Conservation (phyloP, 2,329 filamentous ascomycete species). For the Talaromyces sp. region DNA sequence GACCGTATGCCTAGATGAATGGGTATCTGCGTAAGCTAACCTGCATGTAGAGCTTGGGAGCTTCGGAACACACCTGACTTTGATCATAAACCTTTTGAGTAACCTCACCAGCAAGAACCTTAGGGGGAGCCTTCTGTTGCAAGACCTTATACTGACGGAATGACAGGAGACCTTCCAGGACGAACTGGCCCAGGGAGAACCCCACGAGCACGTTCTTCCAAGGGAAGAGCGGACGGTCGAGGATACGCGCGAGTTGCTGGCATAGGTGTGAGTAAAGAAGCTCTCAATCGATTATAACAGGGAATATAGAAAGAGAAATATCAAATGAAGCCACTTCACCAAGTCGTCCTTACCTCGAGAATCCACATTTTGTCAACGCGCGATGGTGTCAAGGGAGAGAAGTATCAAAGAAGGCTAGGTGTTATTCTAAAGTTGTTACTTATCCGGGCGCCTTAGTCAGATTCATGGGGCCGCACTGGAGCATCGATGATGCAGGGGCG, state of each 20-base stretch:
- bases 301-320: neutral
- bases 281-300: neutral
- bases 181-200: slow-evolving; percentile 89
- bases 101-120: slow-evolving; percentile 85
- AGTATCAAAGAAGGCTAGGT: slow-evolving; percentile 23
- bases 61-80: slow-evolving; percentile 64
- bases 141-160: slow-evolving; percentile 88
- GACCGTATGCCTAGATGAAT: slow-evolving; percentile 72
- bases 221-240: slow-evolving; percentile 90
- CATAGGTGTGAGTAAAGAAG: slow-evolving; percentile 9
- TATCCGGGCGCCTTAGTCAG: slow-evolving; percentile 29
- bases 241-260: slow-evolving; percentile 75
- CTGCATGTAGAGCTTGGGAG: neutral
- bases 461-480: slow-evolving; percentile 10
- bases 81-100: slow-evolving; percentile 91
- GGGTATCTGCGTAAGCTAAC: neutral
- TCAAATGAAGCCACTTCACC: neutral
- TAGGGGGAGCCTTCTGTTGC: slow-evolving; percentile 76
- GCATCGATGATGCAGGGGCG: neutral
- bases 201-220: slow-evolving; percentile 97
- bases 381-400: slow-evolving; percentile 10
- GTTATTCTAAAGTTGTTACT: too few relatives aligned
- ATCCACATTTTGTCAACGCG: slow-evolving; percentile 21
- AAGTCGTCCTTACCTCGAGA: slow-evolving; percentile 17
- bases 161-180: slow-evolving; percentile 87